Evolutionary conservation across 2,329 filamentous ascomycete genomes (phyloP), one percentile per base, ranked within the genome.

Genomic region (Pestalotiopsis sp.): DNA sequence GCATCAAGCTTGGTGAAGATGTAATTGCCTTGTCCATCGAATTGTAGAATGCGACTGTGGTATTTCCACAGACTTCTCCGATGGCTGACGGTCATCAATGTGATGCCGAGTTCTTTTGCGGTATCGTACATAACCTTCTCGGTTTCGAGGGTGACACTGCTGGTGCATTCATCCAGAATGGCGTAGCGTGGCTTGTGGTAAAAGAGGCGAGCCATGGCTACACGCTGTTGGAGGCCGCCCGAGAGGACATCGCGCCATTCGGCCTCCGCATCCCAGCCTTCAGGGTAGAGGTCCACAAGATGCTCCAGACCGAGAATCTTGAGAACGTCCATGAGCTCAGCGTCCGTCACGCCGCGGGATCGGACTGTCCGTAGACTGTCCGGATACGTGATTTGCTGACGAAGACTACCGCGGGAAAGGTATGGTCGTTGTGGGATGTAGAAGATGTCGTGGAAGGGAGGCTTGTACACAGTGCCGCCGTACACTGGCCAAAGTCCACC

Each of bases 401-500:
- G 91, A n/a, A 99, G 88, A 1, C 93, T 94, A 25, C 96, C 96
- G 66, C 94, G 90, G 14, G 93, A 96, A 1, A 99, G 87, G 78
- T 99, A 99, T 0, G 96, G 96, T 1, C 96, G 90, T 78, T 99
- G 96, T 0, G 96, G 96, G 72, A 99, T 97, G 83, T 99, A 99
- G 83, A 98, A 99, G 78, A 99, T 98, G 78, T 96, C 92, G 73
- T 93, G 90, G 76, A 95, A 96, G 1, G 93, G 91, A 1, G 96
- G 96, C 80, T 98, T 98, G 76, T 94, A 88, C 23, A 99, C 96
- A 1, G 89, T 94, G 65, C 96, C 96, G 72, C 96, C 95, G 80
- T 99, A 99, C 13, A 98, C 96, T 17, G 96, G 96, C 96, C 96
- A 99, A 2, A 99, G 86, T 0, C 96, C 96, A 70, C 96, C 96